Base-by-base conservation (phyloP, 257 asterid genomes). In the Cynanchum wilfordii region DNA sequence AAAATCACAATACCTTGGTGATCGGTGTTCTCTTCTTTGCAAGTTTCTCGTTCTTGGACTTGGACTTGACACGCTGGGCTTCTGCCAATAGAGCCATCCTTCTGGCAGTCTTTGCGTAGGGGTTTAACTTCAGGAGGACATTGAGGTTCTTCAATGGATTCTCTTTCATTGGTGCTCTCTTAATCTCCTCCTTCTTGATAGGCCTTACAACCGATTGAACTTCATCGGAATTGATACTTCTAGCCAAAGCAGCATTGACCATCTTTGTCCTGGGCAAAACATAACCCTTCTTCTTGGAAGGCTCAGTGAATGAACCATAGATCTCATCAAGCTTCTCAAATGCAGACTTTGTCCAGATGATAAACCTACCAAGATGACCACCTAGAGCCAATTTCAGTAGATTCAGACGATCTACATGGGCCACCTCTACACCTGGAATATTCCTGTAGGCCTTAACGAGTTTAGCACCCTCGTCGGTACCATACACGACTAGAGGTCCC, bases 121-220 rank as follows among this genome's bases (percentile, higher is more conserved):
- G 96, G 74, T 93, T 93, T 8, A 93, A 87, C 84, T 90, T 93
- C 84, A 93, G 67, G 78, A 86, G 83, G 57, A 83, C 88, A 12
- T 90, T 90, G 1, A 84, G 77, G 73, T 90, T 90, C 88, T 86
- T 90, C 76, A 90, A 62, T 0, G 97, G 97, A 42, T 89, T 90
- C 85, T 90, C 89, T 85, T 90, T 89, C 87, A 90, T 7, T 1
- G 82, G 82, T 50, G 96, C 93, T 72, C 93, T 86, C 85, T 79
- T 87, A n/a, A n/a, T n/a, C 44, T 76, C 44, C 68, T 81, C 92
- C 89, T 81, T 82, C 86, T 92, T 90, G 71, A 90, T 93, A 8
- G 91, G 98, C 73, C 69, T 90, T 80, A 92, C 98, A 16, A 90
- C 96, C 6, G 94, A 86, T 79, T 92, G 96, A n/a, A 92, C 87